Conservation (phyloP, 129 eudicot genomes). For the Pulicaria dysenterica region DNA sequence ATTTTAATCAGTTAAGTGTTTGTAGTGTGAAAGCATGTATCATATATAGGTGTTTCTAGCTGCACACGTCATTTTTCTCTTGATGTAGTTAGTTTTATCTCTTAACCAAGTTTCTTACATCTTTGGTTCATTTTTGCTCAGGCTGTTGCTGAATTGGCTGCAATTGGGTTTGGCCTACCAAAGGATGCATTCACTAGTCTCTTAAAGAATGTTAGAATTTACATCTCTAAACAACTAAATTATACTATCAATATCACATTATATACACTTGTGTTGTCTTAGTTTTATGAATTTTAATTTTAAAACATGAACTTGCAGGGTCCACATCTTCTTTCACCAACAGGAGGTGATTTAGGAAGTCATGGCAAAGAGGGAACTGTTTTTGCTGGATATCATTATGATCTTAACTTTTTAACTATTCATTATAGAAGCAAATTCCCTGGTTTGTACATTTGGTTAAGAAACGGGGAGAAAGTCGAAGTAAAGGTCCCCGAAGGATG, state of each 20-base stretch:
- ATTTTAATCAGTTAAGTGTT: no score
- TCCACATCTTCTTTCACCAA: conserved; percentile 95
- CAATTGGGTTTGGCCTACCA: conserved; percentile 82
- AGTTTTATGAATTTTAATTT: neutral
- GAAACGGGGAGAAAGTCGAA: conserved; percentile 79
- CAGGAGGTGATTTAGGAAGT: conserved; percentile 75
- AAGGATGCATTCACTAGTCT: conserved; percentile 85
- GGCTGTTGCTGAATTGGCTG: conserved; percentile 97
- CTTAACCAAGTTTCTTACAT: neutral
- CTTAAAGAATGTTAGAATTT: conserved; percentile 61
- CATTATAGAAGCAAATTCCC: conserved; percentile 95
- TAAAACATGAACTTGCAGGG: conserved; percentile 47
- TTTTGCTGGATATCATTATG: conserved; percentile 95
- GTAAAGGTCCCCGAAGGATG: conserved; percentile 94
- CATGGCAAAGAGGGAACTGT: conserved; percentile 85
- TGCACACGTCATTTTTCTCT: no score
- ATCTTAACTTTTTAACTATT: conserved; percentile 86
- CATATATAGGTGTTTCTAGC: no score
- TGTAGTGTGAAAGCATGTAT: no score
- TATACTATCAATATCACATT: neutral
- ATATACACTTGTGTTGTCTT: neutral
- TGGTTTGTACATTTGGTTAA: conserved; percentile 85
- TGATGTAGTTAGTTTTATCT: no score
- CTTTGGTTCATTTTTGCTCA: conserved; percentile 29
- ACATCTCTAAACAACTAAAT: neutral